These are phyloP conservation scores for Vanilla planifolia DNA, from an alignment of 106 monocot species.

Conservation along the genomic window DNA sequence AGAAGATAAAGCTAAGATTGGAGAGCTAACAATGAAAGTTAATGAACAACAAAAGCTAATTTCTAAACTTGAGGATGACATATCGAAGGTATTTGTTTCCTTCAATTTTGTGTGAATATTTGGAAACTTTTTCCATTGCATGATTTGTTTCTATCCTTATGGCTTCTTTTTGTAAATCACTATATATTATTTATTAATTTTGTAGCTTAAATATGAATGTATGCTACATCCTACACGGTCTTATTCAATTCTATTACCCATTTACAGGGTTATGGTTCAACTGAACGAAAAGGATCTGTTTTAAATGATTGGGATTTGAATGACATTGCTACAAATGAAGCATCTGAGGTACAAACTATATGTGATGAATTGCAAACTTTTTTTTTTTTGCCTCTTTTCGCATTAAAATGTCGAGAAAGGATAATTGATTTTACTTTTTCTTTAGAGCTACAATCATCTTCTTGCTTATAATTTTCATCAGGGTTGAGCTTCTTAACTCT, in stretches of 20 bases:
- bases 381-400: not conserved
- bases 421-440: not conserved
- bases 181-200: not conserved
- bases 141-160: not conserved
- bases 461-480: not conserved
- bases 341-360: constrained; percentile 55
- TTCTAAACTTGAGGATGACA: constrained; percentile 95
- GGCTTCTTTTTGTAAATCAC: not conserved
- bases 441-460: not conserved
- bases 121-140: not conserved
- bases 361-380: not conserved
- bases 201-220: not conserved
- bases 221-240: not conserved
- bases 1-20: constrained; percentile 60
- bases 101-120: not conserved
- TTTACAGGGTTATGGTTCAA: constrained; percentile 71
- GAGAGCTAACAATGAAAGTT: constrained; percentile 62
- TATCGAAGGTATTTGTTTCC: constrained; percentile 66
- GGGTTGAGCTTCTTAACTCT: not conserved
- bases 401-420: too few species aligned
- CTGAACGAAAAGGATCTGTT: constrained; percentile 57
- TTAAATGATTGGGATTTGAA: constrained; percentile 93
- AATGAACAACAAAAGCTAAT: constrained; percentile 92
- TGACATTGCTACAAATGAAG: constrained; percentile 68
- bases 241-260: constrained; percentile 5